A percentile compares a stretch with the other conserved stretches of the same genome.
These are phyloP conservation scores for Brassica carinata DNA, from an alignment of 345 rosid species.

Conservation along the genomic window DNA sequence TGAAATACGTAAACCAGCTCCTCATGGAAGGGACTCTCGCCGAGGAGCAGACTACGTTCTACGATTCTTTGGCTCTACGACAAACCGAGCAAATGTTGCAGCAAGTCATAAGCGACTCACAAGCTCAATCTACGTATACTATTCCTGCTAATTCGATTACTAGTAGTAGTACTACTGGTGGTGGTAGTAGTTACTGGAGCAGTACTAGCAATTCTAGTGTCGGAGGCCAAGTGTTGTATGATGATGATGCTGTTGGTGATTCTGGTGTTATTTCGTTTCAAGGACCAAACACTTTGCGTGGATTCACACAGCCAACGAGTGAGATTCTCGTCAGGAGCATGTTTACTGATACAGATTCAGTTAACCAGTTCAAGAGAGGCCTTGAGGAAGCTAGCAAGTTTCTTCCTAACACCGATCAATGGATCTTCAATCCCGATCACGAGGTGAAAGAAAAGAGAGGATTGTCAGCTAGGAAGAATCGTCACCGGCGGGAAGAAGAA, in stretches of 20 bases:
- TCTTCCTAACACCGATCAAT: conserved; percentile 61
- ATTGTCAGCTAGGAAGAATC: conserved; percentile 57
- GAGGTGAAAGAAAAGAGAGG: conserved; percentile 42
- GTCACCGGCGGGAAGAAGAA: conserved; percentile 53
- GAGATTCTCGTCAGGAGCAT: conserved; percentile 58
- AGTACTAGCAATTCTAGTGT: conserved; percentile 19
- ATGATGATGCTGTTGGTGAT: conserved; percentile 6
- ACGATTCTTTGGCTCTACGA: conserved; percentile 59
- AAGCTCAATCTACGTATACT: conserved; percentile 30
- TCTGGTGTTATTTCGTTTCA: conserved; percentile 20
- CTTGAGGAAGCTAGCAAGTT: conserved; percentile 87
- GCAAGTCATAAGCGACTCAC: conserved; percentile 54
- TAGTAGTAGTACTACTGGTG: conserved; percentile 1
- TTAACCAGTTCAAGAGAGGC: conserved; percentile 70
- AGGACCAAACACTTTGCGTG: conserved; percentile 18
- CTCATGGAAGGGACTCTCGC: conserved; percentile 79
- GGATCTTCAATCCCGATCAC: conserved; percentile 45
- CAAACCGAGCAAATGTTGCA: conserved; percentile 68
- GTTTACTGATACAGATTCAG: conserved; percentile 57
- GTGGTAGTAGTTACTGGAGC: conserved; percentile 21
- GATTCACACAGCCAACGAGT: conserved; percentile 42
- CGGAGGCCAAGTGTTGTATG: conserved; percentile 19
- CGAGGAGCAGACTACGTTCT: conserved; percentile 51
- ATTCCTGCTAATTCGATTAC: conserved; percentile 34
- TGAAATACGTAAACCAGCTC: conserved; percentile 61